Evolutionary conservation across 2,329 filamentous ascomycete genomes (phyloP), one percentile per base, ranked within the genome.

Genomic region (Ophioceras dolichostomum): DNA sequence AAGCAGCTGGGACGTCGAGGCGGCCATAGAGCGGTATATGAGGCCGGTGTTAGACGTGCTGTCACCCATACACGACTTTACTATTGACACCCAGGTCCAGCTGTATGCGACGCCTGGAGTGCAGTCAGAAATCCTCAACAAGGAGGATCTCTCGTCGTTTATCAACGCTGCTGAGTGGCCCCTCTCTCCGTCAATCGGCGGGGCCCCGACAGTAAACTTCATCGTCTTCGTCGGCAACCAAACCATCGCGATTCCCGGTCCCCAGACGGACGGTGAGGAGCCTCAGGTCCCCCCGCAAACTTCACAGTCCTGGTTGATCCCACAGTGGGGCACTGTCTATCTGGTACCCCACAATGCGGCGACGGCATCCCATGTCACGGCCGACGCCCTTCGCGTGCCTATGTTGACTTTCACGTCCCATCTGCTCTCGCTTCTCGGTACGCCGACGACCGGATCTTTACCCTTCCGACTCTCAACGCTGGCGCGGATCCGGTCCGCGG

Each of bases 121-220:
- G 1, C 68, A 73, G 48, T 67, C 68, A 13, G 62, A 78, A 18
- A 69, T 81, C 0, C 63, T 98, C 26, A 78, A 74, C 49, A 88
- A 86, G 54, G 83, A 94, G 48, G 87, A 94, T 49, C 68, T 98
- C 2, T 86, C 85, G 27, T 88, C 84, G 1, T 98, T 98, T 52
- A 87, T 98, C 58, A 98, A 98, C 51, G 88, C 89, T 3, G 91
- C 91, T 2, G 91, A 98, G 61, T 98, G 91, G 91, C 91, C 91
- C 1, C 62, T 98, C 3, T 94, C 83, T 43, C 89, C 89, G 1
- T 94, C 86, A 39, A 96, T 98, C 47, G 91, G 88, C 30, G 78
- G 76, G 14, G 89, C 89, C 0, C 91, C 91, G 1, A 98, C 91
- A 0, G 79, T 98, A 52, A 96, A 98, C 59, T 96, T 98, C 54